phyloP scores from a whole-genome alignment of 2,329 filamentous ascomycete genomes.

The Sporothrix variecibatus region DNA sequence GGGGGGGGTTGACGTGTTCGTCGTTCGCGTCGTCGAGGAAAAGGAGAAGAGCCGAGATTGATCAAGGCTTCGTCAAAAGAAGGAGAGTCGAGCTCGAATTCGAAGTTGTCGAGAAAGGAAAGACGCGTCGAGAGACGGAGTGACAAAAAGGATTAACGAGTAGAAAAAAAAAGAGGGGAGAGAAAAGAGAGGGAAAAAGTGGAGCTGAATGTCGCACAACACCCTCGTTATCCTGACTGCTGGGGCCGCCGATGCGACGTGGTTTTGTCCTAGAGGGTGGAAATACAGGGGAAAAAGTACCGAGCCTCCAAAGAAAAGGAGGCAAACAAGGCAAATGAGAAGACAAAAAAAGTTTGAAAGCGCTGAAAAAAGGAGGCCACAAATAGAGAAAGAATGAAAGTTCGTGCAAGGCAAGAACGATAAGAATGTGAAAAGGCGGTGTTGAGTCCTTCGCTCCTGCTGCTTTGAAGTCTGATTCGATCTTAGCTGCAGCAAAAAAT shows the following conservation, averaged over 20 bases:
- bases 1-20: background rate
- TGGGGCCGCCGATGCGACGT: slow-evolving; percentile 15
- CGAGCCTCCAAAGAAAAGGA: background rate
- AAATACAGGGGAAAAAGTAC: background rate
- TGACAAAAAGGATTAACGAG: background rate
- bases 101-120: background rate
- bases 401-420: background rate
- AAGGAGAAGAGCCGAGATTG: background rate
- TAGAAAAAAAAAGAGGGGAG: slow-evolving; percentile 4
- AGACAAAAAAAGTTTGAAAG: background rate
- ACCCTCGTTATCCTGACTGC: background rate
- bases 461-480: background rate
- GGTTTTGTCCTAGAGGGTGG: slow-evolving; percentile 7
- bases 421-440: slow-evolving; percentile 21
- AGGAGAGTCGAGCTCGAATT: background rate
- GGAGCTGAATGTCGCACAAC: slow-evolving; percentile 7
- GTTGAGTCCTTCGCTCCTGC: slow-evolving; percentile 19
- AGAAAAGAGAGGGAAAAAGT: background rate
- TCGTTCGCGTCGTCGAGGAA: background rate
- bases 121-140: background rate
- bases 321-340: background rate
- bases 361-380: background rate
- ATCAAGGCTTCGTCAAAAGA: background rate
- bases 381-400: background rate
- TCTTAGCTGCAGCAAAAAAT: background rate